Evolutionary conservation across 306 rosid genomes (phyloP).

Genomic region (Vigna angularis): DNA sequence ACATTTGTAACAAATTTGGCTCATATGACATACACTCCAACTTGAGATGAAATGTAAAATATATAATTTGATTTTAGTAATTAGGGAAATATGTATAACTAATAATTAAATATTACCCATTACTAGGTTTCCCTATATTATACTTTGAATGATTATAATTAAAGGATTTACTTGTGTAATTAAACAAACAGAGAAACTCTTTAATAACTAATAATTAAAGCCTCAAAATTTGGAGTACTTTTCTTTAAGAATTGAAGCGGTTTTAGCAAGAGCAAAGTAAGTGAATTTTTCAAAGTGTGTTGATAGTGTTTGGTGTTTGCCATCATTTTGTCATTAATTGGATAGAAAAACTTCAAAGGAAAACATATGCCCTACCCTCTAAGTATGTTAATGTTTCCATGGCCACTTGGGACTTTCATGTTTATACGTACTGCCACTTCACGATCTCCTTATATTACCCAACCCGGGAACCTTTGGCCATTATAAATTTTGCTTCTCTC

Average conservation of each 20-base stretch:
- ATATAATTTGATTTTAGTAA: too few relatives aligned
- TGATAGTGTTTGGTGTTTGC: neutral
- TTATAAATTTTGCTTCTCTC: neutral
- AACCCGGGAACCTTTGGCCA: neutral
- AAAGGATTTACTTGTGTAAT: too few relatives aligned
- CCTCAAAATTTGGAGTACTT: neutral
- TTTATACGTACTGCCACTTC: neutral
- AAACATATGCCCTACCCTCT: neutral
- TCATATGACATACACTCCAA: too few relatives aligned
- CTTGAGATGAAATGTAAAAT: too few relatives aligned
- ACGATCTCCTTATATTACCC: neutral
- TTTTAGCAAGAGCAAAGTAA: neutral
- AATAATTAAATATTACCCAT: too few relatives aligned
- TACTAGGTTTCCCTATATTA: too few relatives aligned
- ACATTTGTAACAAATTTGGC: too few relatives aligned
- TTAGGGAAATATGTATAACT: too few relatives aligned
- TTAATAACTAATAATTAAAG: neutral
- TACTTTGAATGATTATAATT: too few relatives aligned
- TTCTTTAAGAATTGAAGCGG: neutral
- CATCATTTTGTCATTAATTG: neutral
- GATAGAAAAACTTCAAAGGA: conserved; percentile 1
- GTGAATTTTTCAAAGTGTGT: neutral
- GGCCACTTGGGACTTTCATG: neutral
- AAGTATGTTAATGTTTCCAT: conserved; percentile 1
- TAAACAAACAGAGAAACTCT: too few relatives aligned